Conservation (phyloP, 768 basidiomycete genomes). For the Termitomyces sp. region DNA sequence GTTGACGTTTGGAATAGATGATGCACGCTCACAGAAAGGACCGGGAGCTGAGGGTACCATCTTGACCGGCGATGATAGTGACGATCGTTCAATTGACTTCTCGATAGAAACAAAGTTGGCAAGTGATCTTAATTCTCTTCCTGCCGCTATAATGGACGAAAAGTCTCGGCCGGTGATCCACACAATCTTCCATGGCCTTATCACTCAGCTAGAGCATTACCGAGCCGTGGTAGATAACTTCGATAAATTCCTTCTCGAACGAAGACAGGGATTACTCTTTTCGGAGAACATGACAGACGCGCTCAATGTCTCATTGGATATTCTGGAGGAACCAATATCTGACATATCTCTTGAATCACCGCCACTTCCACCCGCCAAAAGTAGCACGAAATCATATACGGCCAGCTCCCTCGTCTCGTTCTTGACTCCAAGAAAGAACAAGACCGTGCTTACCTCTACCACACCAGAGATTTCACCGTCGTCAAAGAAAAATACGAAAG, state of each 20-base stretch:
- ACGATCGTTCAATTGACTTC: constrained; percentile 81
- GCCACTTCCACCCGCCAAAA: constrained; percentile 33
- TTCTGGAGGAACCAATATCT: constrained; percentile 40
- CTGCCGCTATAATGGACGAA: constrained; percentile 67
- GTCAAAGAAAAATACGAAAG: constrained; percentile 33
- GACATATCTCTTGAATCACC: constrained; percentile 22
- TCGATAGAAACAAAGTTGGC: constrained; percentile 60
- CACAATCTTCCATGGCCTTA: constrained; percentile 74
- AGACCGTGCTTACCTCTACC: constrained; percentile 27
- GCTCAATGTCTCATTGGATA: constrained; percentile 65
- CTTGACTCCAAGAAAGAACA: constrained; percentile 71
- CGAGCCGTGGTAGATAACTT: constrained; percentile 71
- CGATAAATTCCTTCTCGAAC: constrained; percentile 78
- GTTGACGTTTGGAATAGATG: constrained; percentile 63
- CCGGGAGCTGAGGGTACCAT: constrained; percentile 11
- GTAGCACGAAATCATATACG: constrained; percentile 49
- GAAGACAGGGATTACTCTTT: constrained; percentile 85
- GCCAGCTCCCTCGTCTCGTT: constrained; percentile 69
- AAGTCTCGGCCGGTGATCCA: constrained; percentile 74
- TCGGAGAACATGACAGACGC: constrained; percentile 92
- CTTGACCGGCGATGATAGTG: constrained; percentile 46
- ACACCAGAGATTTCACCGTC: constrained; percentile 41
- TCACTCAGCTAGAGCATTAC: constrained; percentile 78
- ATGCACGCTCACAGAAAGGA: constrained; percentile 22
- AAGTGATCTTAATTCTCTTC: constrained; percentile 50